phyloP scores from a whole-genome alignment of 2,329 filamentous ascomycete species.

The Clonostachys chloroleuca region DNA sequence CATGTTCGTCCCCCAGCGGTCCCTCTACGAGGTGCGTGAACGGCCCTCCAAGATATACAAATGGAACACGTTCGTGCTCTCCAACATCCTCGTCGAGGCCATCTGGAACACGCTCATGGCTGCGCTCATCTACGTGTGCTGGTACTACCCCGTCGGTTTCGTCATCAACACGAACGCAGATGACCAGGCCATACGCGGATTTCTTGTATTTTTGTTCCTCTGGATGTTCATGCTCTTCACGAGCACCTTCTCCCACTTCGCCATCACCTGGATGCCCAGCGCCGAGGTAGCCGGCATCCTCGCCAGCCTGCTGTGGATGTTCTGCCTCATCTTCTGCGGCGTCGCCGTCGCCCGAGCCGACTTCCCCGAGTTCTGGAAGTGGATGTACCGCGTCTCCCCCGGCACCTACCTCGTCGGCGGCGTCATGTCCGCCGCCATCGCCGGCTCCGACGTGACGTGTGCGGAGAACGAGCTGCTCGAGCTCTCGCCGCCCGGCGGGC shows the following conservation, averaged over 20 bases:
- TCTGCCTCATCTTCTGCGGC: constrained; percentile 61
- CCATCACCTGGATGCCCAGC: constrained; percentile 58
- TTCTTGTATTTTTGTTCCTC: constrained; percentile 62
- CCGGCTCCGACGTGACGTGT: constrained; percentile 56
- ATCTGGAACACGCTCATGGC: constrained; percentile 71
- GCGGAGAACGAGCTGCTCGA: constrained; percentile 58
- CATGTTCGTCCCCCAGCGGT: constrained; percentile 75
- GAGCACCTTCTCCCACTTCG: constrained; percentile 61
- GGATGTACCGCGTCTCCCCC: constrained; percentile 70
- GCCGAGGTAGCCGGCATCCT: constrained; percentile 66
- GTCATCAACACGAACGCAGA: constrained; percentile 40
- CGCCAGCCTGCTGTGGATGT: constrained; percentile 60
- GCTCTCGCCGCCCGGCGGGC: constrained; percentile 51
- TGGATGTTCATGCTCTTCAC: constrained; percentile 64
- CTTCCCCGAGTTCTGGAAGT: constrained; percentile 73
- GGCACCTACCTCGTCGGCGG: constrained; percentile 71
- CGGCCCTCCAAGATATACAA: constrained; percentile 78
- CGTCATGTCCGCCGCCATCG: constrained; percentile 60
- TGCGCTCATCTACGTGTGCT: constrained; percentile 16
- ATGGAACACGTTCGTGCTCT: constrained; percentile 81
- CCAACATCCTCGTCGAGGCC: constrained; percentile 78
- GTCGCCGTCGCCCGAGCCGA: constrained; percentile 55
- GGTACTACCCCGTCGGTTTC: constrained; percentile 63
- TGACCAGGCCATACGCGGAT: constrained; percentile 41
- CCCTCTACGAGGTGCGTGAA: constrained; percentile 80